phyloP scores from a whole-genome alignment of 2,329 filamentous ascomycete genomes.

The Graphilbum fragrans region DNA sequence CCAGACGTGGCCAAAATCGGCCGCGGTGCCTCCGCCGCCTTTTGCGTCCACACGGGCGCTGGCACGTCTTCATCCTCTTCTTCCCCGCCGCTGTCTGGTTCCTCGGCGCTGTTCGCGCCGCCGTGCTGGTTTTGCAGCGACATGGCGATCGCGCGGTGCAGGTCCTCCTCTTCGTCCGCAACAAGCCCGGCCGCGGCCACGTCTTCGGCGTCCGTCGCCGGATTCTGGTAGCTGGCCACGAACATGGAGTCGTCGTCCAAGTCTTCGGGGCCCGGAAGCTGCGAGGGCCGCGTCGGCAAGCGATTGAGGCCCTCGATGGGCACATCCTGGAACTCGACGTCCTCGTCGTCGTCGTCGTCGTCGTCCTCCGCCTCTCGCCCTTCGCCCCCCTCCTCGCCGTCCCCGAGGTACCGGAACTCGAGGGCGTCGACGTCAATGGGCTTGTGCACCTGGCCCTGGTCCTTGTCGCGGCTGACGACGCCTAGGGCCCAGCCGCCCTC shows the following conservation, averaged over 20 bases:
- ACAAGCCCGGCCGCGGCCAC: neutral
- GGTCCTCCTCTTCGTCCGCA: slow-evolving; percentile 31
- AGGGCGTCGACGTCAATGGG: slow-evolving; percentile 82
- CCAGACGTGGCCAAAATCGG: slow-evolving; percentile 40
- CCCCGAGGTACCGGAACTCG: slow-evolving; percentile 42
- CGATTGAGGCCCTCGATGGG: slow-evolving; percentile 84
- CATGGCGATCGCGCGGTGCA: slow-evolving; percentile 72
- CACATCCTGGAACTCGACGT: slow-evolving; percentile 75
- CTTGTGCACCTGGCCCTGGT: slow-evolving; percentile 67
- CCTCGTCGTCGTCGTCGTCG: slow-evolving; percentile 58
- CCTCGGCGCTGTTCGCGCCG: slow-evolving; percentile 16
- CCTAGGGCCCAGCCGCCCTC: slow-evolving; percentile 95
- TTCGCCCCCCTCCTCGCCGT: too few species aligned
- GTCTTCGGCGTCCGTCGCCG: slow-evolving; percentile 16
- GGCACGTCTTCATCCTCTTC: slow-evolving; percentile 35
- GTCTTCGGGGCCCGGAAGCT: slow-evolving; percentile 16
- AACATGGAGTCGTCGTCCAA: slow-evolving; percentile 46
- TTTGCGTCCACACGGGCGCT: slow-evolving; percentile 44
- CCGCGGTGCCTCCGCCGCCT: slow-evolving; percentile 34
- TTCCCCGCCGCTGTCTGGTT: slow-evolving; percentile 20
- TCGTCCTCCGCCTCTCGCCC: slow-evolving; percentile 56
- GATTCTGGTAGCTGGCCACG: slow-evolving; percentile 24
- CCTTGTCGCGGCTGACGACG: slow-evolving; percentile 77
- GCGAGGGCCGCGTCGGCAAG: slow-evolving; percentile 47
- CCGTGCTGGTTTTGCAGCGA: slow-evolving; percentile 59